Conservation (phyloP, 257 asterid genomes). For the Salvia rosmarinus region DNA sequence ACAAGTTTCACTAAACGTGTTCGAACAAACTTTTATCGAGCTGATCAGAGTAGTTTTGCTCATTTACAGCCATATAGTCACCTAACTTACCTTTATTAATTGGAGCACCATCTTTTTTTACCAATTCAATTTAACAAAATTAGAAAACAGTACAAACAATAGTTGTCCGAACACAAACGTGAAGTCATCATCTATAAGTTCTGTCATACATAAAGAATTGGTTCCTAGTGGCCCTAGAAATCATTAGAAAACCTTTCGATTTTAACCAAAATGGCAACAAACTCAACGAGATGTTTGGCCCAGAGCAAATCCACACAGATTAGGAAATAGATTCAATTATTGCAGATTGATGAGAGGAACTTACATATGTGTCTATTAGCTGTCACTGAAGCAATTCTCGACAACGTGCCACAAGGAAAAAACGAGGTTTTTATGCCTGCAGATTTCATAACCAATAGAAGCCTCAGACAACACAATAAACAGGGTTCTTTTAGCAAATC, state of each 20-base stretch:
- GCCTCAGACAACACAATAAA: conserved; percentile 6
- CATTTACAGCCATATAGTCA: too few relatives aligned
- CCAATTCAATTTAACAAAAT: neutral
- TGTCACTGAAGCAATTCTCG: conserved; percentile 77
- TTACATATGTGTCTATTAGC: conserved; percentile 69
- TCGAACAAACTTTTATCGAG: too few relatives aligned
- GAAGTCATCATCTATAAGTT: neutral
- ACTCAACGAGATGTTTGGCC: neutral
- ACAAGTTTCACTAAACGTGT: too few relatives aligned
- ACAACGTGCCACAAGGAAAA: conserved; percentile 84
- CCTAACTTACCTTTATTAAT: neutral
- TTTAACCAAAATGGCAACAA: too few relatives aligned
- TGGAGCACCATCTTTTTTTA: neutral
- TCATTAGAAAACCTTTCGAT: too few relatives aligned
- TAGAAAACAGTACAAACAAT: neutral
- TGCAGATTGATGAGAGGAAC: conserved; percentile 38
- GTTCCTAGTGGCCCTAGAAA: too few relatives aligned
- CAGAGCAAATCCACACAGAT: conserved; percentile 4
- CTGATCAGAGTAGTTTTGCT: too few relatives aligned
- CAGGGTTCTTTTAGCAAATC: neutral
- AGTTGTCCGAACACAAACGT: neutral
- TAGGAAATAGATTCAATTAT: neutral
- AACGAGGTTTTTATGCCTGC: conserved; percentile 78
- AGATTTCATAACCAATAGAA: conserved; percentile 23
- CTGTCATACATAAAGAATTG: too few relatives aligned